Conservation (phyloP, 1,139 yeast species). For the Arxiozyma slooffiae region DNA sequence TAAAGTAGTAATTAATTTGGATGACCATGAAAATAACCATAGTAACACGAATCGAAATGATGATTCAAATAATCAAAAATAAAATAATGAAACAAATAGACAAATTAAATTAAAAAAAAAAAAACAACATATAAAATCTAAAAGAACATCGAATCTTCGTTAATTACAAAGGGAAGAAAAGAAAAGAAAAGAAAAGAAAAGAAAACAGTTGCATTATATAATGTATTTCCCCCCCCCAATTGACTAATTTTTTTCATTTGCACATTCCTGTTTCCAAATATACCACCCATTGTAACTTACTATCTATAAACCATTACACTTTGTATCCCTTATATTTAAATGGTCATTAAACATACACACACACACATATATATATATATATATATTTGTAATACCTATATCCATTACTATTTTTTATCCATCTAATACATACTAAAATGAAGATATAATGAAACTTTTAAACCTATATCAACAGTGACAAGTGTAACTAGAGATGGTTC, state of each 20-base stretch:
- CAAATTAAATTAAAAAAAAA: background rate
- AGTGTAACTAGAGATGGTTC: no score
- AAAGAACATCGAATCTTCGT: background rate
- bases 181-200: background rate
- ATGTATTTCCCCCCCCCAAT: no score
- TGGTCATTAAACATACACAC: background rate
- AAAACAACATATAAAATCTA: no score
- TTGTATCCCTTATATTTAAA: background rate
- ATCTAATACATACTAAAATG: no score
- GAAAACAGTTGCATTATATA: background rate
- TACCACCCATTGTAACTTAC: background rate
- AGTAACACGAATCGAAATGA: background rate
- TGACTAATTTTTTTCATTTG: no score
- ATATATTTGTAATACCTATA: no score
- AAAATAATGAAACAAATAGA: no score
- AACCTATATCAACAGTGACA: background rate
- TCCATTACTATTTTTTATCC: background rate
- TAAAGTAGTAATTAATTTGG: background rate
- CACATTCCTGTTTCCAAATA: background rate
- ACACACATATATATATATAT: background rate
- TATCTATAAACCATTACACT: background rate
- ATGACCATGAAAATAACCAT: background rate
- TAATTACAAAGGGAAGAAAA: background rate
- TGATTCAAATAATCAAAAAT: background rate
- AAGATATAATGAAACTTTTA: no score